phyloP scores from a whole-genome alignment of 2,329 filamentous ascomycete species.

The Ciborinia camelliae region DNA sequence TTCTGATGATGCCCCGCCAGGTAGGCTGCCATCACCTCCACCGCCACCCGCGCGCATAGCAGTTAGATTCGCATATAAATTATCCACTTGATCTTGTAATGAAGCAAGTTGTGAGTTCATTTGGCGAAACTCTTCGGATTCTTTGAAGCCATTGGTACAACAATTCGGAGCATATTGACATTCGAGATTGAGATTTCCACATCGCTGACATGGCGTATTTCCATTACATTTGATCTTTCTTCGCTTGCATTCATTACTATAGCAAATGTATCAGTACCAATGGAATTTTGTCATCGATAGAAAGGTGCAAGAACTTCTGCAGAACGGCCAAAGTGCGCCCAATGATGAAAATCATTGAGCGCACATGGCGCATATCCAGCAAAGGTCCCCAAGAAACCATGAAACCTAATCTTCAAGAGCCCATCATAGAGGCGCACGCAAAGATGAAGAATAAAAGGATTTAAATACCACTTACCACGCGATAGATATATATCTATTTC shows the following conservation, averaged over 20 bases:
- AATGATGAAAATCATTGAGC: too few species aligned
- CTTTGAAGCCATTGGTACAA: constrained; percentile 77
- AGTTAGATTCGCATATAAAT: constrained; percentile 69
- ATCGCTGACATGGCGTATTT: constrained; percentile 63
- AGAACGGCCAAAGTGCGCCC: neutral
- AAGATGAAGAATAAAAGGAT: neutral
- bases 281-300: neutral
- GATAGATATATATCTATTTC: constrained; percentile 40
- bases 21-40: constrained; percentile 1
- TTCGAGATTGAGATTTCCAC: constrained; percentile 62
- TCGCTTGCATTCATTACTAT: constrained; percentile 67
- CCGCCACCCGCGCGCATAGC: constrained; percentile 37
- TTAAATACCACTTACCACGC: constrained; percentile 34
- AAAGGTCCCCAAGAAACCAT: neutral
- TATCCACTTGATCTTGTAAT: constrained; percentile 81
- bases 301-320: neutral
- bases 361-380: neutral
- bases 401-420: neutral
- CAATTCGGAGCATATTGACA: constrained; percentile 66
- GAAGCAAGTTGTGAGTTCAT: constrained; percentile 71
- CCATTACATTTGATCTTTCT: constrained; percentile 75
- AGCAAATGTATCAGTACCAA: neutral
- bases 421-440: neutral
- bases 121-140: constrained; percentile 83
- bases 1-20: constrained; percentile 26